Conservation (phyloP, 2,329 filamentous ascomycete genomes). For the Rutstroemia sp. region DNA sequence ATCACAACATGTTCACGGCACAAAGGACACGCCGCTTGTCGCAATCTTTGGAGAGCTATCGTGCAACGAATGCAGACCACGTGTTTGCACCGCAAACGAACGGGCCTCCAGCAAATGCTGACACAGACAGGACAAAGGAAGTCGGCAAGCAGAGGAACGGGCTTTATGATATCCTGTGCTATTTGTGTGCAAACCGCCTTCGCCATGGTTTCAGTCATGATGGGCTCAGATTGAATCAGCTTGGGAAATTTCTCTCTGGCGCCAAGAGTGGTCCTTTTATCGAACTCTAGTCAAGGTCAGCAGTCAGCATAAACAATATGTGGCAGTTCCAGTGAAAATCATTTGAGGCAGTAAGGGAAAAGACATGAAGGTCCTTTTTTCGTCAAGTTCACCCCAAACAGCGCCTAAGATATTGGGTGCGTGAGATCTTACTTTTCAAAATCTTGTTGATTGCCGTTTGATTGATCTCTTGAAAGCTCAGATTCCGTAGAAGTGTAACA, state of each 20-base stretch:
- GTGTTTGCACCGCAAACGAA: conserved; percentile 68
- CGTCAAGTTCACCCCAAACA: too few species aligned
- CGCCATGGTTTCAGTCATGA: conserved; percentile 61
- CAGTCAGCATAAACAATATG: too few species aligned
- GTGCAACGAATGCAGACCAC: conserved; percentile 80
- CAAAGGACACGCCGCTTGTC: conserved; percentile 64
- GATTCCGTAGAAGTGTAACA: conserved; percentile 64
- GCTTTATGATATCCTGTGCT: conserved; percentile 60
- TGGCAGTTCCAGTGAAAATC: not conserved
- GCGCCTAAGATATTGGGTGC: too few species aligned
- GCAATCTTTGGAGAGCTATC: conserved; percentile 67
- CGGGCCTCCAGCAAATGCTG: conserved; percentile 70
- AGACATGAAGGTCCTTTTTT: conserved; percentile 2
- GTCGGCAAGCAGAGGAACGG: conserved; percentile 77
- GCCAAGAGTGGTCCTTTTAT: conserved; percentile 73
- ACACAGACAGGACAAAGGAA: conserved; percentile 78
- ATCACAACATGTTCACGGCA: conserved; percentile 68
- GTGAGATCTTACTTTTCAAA: conserved; percentile 58
- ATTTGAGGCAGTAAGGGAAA: not conserved
- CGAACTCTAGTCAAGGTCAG: conserved; percentile 54
- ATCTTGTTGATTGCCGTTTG: conserved; percentile 73
- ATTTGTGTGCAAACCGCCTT: conserved; percentile 71
- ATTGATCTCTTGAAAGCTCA: conserved; percentile 83
- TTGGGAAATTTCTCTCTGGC: conserved; percentile 56
- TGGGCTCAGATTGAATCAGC: conserved; percentile 49